phyloP scores from a whole-genome alignment of 2,329 filamentous ascomycete genomes.

The Monosporascus sp. region DNA sequence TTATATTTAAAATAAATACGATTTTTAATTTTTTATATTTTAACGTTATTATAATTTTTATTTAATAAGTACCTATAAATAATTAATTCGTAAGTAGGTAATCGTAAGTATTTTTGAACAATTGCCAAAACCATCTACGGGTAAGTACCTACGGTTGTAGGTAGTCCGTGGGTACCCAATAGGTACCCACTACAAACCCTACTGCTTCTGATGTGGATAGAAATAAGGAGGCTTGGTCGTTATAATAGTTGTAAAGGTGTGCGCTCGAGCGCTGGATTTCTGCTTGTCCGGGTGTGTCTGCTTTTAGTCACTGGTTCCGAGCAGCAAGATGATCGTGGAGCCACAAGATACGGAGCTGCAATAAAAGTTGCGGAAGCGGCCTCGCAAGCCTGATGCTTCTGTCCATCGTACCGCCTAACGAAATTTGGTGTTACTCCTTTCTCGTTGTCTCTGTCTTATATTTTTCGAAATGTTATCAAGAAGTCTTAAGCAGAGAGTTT shows the following conservation, averaged over 20 bases:
- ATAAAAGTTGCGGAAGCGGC: neutral
- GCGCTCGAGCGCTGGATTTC: too few relatives aligned
- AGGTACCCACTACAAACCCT: too few relatives aligned
- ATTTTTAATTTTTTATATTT: too few relatives aligned
- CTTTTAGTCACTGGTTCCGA: neutral
- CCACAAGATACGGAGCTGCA: neutral
- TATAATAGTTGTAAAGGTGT: neutral
- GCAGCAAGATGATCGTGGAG: neutral
- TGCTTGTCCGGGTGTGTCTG: neutral
- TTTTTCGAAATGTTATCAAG: neutral
- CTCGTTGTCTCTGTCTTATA: neutral
- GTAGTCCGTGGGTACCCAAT: too few relatives aligned
- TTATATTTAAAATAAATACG: too few relatives aligned
- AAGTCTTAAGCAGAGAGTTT: neutral
- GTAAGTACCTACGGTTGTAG: too few relatives aligned
- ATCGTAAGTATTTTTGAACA: too few relatives aligned
- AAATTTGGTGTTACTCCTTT: neutral
- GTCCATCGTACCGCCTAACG: neutral
- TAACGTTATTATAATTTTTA: too few relatives aligned
- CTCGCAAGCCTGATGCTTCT: neutral
- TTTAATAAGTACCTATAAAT: too few relatives aligned
- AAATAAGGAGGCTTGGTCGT: neutral
- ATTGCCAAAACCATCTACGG: too few relatives aligned
- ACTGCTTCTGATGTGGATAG: neutral
- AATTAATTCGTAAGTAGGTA: too few relatives aligned